phyloP scores from a whole-genome alignment of 177 flowering plant species.

The Vitis hybrid region DNA sequence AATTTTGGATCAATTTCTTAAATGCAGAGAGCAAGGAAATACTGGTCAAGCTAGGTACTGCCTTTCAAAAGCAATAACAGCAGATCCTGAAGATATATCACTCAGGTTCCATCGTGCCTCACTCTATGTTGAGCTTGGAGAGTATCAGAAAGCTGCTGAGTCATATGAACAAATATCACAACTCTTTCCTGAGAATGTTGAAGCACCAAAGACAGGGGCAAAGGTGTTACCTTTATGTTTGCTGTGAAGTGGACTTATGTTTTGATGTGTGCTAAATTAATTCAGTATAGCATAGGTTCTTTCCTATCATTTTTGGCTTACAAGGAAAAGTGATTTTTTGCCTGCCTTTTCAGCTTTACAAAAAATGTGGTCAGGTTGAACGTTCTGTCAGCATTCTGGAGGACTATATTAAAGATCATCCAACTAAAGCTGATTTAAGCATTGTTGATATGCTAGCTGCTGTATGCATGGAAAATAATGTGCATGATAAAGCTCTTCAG shows the following conservation, averaged over 20 bases:
- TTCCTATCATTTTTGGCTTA: background rate
- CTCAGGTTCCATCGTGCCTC: constrained; percentile 61
- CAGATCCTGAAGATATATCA: constrained; percentile 66
- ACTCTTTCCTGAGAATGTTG: constrained; percentile 59
- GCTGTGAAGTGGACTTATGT: no score
- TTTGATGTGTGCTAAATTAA: no score
- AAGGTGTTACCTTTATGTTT: constrained; percentile 35
- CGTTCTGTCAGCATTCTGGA: constrained; percentile 54
- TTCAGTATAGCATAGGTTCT: background rate
- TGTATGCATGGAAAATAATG: constrained; percentile 50
- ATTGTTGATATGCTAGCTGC: constrained; percentile 59
- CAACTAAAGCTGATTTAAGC: constrained; percentile 41
- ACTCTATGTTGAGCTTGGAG: constrained; percentile 55
- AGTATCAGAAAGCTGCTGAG: constrained; percentile 72
- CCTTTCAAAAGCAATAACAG: constrained; percentile 71
- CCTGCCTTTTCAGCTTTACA: constrained; percentile 44
- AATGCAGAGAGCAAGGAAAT: constrained; percentile 61
- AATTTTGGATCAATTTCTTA: no score
- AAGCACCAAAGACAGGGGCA: constrained; percentile 53
- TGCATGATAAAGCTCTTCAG: constrained; percentile 53
- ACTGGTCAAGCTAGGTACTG: constrained; percentile 60
- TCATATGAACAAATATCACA: constrained; percentile 61
- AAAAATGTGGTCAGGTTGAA: constrained; percentile 59
- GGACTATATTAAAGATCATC: constrained; percentile 44
- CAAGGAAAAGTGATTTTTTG: constrained; percentile 3